Conservation (phyloP, 2,329 filamentous ascomycete genomes). For the Fusarium sp. region DNA sequence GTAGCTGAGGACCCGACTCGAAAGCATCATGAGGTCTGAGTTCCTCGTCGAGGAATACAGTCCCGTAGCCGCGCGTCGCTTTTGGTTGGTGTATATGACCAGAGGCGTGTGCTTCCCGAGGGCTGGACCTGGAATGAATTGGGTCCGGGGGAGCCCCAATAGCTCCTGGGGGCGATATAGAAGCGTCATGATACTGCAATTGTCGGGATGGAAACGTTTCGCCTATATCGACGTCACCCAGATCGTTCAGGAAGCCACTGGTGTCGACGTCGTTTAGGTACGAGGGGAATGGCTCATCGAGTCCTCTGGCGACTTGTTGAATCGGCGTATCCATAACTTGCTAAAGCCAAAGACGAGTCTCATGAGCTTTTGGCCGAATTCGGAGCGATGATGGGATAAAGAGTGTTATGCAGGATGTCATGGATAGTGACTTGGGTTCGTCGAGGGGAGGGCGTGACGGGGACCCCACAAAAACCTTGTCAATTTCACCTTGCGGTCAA, state of each 20-base stretch:
- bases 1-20: background rate
- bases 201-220: constrained; percentile 1
- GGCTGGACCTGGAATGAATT: too few species aligned
- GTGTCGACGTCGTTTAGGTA: background rate
- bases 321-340: background rate
- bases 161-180: too few species aligned
- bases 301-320: background rate
- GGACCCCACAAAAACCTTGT: constrained; percentile 19
- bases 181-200: background rate
- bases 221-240: background rate
- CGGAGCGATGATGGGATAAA: background rate
- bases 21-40: background rate
- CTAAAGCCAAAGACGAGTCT: background rate
- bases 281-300: background rate
- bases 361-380: constrained; percentile 1
- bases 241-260: background rate
- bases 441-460: constrained; percentile 6
- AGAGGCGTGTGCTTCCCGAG: background rate
- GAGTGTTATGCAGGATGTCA: background rate
- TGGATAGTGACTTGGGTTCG: background rate
- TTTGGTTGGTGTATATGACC: background rate
- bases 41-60: background rate
- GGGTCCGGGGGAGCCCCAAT: accelerated
- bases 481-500: constrained; percentile 17
- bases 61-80: background rate